These are phyloP conservation scores for Tylopilus sp. DNA, from an alignment of 1,284 basidiomycete genomes.

Conservation along the genomic window DNA sequence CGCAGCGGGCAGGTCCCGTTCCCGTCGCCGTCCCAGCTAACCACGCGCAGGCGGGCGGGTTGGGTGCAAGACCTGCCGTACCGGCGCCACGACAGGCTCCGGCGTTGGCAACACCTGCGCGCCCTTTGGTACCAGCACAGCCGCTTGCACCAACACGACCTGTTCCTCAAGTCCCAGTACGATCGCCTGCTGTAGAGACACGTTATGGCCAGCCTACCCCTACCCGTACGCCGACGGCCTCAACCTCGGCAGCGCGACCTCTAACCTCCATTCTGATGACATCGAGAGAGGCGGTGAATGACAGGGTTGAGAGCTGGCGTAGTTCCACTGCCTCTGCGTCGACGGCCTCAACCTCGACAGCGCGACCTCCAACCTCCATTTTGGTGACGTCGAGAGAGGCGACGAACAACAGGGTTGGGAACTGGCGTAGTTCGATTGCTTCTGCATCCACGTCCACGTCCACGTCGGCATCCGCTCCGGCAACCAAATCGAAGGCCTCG, in stretches of 20 bases:
- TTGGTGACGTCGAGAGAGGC: not conserved
- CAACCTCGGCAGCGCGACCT: not conserved
- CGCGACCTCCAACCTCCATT: not conserved
- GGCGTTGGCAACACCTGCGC: too few relatives aligned
- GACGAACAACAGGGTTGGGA: not conserved
- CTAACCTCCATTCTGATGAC: too few relatives aligned
- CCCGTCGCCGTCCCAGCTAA: slow-evolving; percentile 1
- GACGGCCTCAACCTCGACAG: not conserved
- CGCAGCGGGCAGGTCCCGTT: not conserved
- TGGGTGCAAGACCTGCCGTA: not conserved
- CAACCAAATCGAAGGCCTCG: not conserved
- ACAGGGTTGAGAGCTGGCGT: not conserved
- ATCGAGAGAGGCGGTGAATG: not conserved
- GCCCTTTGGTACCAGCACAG: not conserved
- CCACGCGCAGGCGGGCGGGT: not conserved
- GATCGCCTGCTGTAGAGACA: not conserved
- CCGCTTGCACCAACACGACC: not conserved
- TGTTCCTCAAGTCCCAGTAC: not conserved
- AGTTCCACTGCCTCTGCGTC: not conserved
- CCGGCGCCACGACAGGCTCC: not conserved
- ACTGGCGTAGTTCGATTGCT: not conserved
- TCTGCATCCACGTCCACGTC: not conserved
- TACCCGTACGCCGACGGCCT: not conserved
- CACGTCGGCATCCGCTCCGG: not conserved
- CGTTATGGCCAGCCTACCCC: not conserved